Base-by-base conservation (phyloP, 768 basidiomycete genomes). In the Boletus barrowsii region DNA sequence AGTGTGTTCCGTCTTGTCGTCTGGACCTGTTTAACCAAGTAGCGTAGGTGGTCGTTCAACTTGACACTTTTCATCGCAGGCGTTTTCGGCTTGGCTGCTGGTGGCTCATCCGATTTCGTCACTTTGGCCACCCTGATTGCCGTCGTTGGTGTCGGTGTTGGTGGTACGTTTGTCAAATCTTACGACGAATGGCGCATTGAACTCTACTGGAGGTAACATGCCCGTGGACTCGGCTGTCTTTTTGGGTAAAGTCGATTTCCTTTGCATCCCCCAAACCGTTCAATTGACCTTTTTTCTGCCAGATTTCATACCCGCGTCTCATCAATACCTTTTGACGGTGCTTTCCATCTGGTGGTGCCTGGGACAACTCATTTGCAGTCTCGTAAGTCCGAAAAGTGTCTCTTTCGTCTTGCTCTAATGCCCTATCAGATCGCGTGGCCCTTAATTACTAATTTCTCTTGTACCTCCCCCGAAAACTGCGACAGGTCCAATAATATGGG, bases 301-400 rank as follows among this genome's bases (percentile, higher is more conserved):
- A 76, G 84, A 82, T 60, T 76, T 80, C 37, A 57, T 81, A 5
- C 82, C 81, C 6, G 74, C 73, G 22, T 74, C 76, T 10, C 80
- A 83, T 55, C 83, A 85, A 56, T 84, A 81, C 57, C 71, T 84
- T 35, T 66, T 85, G 42, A 83, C 83, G 1, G 62, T 83, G 45
- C 67, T 85, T 22, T 79, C 80, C 1, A 75, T 83, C 15, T 84
- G 79, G 79, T 85, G 82, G 82, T 77, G 75, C 17, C 62, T 83
- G 24, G 84, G 83, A 4, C 80, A 82, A 61, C 72, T 84, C 6
- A 51, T 83, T 20, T 76, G 72, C 11, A 75, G 75, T 53, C 64
- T 84, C 35, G 78, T 78, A 53, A 45, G 73, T 60, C 15, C 13
- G 17, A 30, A 8, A 47, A 47, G 4, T 2, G 15, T 14, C 6